Evolutionary conservation across 495 filamentous ascomycete species (phyloP).

Genomic region (Thermochaetoides thermophila): DNA sequence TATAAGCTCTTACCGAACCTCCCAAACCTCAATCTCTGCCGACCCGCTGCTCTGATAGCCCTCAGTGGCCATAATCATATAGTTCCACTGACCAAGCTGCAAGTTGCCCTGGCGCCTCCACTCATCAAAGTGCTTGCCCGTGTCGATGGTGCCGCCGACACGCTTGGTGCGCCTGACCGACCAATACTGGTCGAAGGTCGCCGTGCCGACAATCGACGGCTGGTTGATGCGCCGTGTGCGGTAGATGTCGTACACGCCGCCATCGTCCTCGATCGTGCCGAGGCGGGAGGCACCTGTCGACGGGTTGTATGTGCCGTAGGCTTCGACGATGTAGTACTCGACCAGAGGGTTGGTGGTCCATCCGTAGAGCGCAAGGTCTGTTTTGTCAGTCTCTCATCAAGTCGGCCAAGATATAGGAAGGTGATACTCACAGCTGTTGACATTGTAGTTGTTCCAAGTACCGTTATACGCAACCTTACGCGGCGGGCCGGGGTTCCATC

Average conservation of each 20-base stretch:
- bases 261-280: constrained; percentile 43
- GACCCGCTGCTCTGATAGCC: constrained; percentile 28
- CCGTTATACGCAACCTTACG: constrained; percentile 10
- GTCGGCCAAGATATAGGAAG: not conserved
- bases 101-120: constrained; percentile 29
- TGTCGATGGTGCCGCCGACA: constrained; percentile 22
- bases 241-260: constrained; percentile 48
- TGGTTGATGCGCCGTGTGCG: constrained; percentile 40
- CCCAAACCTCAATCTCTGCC: constrained; percentile 22
- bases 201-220: constrained; percentile 41
- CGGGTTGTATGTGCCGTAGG: constrained; percentile 44
- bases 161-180: constrained; percentile 31
- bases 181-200: constrained; percentile 49
- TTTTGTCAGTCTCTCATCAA: not conserved
- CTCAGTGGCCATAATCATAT: constrained; percentile 40
- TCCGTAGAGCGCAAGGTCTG: constrained; percentile 35
- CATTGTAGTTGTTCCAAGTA: constrained; percentile 15
- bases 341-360: constrained; percentile 47
- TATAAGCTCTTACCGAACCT: no score
- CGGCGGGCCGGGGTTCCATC: constrained; percentile 35
- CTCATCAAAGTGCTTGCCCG: constrained; percentile 38
- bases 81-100: constrained; percentile 32
- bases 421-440: constrained; percentile 11
- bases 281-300: constrained; percentile 23
- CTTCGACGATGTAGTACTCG: constrained; percentile 52